Evolutionary conservation across 805 yeast genomes (phyloP).

Genomic region (Yarrowia alimentaria): DNA sequence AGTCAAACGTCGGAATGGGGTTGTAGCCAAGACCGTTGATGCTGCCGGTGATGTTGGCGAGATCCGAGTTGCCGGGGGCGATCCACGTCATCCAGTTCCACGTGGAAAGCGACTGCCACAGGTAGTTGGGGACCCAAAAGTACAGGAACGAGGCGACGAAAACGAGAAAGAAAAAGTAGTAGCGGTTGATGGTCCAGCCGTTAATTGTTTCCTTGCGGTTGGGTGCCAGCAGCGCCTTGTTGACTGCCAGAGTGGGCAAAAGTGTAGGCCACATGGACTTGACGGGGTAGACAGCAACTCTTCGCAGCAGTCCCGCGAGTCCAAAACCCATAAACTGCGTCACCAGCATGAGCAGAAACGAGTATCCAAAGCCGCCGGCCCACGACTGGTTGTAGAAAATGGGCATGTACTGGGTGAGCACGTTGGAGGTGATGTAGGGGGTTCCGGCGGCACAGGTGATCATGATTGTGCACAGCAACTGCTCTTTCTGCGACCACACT

Average conservation of each 20-base stretch:
- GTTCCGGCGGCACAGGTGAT: conserved; percentile 45
- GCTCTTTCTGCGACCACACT: conserved; percentile 60
- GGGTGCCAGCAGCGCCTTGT: conserved; percentile 37
- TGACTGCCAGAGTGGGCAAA: conserved; percentile 51
- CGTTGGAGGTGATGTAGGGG: conserved; percentile 27
- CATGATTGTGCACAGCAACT: conserved; percentile 54
- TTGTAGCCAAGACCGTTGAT: conserved; percentile 42
- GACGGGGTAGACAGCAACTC: conserved; percentile 47
- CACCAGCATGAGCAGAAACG: conserved; percentile 47
- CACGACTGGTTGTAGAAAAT: conserved; percentile 29
- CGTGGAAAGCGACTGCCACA: conserved; percentile 58
- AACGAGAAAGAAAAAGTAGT: conserved; percentile 48
- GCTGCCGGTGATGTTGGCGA: conserved; percentile 63
- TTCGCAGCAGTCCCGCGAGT: conserved; percentile 57
- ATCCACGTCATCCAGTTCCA: conserved; percentile 67
- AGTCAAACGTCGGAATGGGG: conserved; percentile 46
- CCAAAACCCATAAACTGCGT: conserved; percentile 54
- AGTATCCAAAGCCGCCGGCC: conserved; percentile 40
- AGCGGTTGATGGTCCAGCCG: conserved; percentile 62
- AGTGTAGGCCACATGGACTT: conserved; percentile 51
- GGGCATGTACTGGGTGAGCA: conserved; percentile 28
- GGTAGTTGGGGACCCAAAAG: conserved; percentile 67
- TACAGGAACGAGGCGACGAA: conserved; percentile 49
- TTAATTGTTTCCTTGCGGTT: conserved; percentile 49
- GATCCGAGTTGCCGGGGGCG: conserved; percentile 50